A percentile compares a stretch with the other conserved stretches of the same genome.
These are phyloP conservation scores for Pseudogymnoascus sp. DNA, from an alignment of 2,329 filamentous ascomycete species.

Conservation along the genomic window DNA sequence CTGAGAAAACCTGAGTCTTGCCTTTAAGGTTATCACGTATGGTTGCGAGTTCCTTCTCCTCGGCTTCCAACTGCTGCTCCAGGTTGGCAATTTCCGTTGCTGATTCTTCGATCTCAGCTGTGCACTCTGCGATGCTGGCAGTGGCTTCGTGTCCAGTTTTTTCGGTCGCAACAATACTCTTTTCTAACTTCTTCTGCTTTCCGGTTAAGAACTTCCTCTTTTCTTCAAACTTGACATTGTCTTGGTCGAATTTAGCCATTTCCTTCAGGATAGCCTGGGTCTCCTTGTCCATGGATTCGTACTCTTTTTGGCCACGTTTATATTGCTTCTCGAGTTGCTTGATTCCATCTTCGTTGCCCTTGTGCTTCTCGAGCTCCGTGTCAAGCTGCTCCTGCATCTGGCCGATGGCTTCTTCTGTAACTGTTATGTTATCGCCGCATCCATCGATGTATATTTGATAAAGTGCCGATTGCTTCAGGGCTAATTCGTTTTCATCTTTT, in stretches of 20 bases:
- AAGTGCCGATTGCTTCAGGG: conserved; percentile 78
- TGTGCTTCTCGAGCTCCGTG: conserved; percentile 81
- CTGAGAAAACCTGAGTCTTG: conserved; percentile 90
- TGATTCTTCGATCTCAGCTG: conserved; percentile 69
- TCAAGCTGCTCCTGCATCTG: conserved; percentile 85
- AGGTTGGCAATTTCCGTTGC: conserved; percentile 66
- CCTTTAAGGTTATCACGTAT: conserved; percentile 86
- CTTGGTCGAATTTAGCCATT: conserved; percentile 88
- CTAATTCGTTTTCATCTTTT: conserved; percentile 86
- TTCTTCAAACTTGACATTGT: conserved; percentile 94
- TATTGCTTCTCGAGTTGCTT: conserved; percentile 82
- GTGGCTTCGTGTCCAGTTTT: conserved; percentile 66
- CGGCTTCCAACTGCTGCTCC: conserved; percentile 65
- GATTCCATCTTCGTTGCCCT: conserved; percentile 83
- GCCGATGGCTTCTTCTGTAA: conserved; percentile 82
- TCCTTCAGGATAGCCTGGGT: conserved; percentile 75
- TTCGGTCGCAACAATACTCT: conserved; percentile 70
- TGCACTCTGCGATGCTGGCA: conserved; percentile 69
- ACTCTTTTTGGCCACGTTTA: conserved; percentile 73
- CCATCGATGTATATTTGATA: conserved; percentile 90
- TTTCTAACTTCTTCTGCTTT: conserved; percentile 94
- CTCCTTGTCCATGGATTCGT: conserved; percentile 73
- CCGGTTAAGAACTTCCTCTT: conserved; percentile 88
- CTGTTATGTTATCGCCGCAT: conserved; percentile 78
- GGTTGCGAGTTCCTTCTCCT: conserved; percentile 73